These are phyloP conservation scores for Termitomyces sp. DNA, from an alignment of 768 basidiomycete genomes.

Conservation along the genomic window DNA sequence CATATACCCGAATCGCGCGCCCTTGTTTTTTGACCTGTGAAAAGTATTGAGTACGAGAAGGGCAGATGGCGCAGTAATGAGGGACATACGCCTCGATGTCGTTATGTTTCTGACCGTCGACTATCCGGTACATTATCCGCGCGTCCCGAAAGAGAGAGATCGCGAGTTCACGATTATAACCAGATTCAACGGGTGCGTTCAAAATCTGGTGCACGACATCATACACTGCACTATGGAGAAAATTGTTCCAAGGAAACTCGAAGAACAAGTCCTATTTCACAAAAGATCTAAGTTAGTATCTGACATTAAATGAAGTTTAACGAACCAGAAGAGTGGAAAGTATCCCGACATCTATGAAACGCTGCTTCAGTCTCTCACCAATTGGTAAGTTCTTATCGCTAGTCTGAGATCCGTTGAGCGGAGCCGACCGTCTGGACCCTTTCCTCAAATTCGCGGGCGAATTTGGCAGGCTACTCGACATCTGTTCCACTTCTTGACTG, in stretches of 20 bases:
- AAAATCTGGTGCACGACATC: conserved; percentile 94
- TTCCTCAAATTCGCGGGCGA: conserved; percentile 38
- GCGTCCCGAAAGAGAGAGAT: conserved; percentile 85
- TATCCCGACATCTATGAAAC: conserved; percentile 70
- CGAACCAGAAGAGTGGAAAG: conserved; percentile 74
- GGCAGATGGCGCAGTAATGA: not conserved
- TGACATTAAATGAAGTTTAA: conserved; percentile 2
- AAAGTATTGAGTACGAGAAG: not conserved
- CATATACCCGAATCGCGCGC: conserved; percentile 89
- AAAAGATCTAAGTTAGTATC: not conserved
- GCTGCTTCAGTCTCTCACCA: conserved; percentile 77
- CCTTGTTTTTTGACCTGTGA: conserved; percentile 61
- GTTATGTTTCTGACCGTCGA: conserved; percentile 79
- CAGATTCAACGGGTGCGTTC: conserved; percentile 78
- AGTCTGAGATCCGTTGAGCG: conserved; percentile 20
- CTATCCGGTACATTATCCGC: conserved; percentile 74
- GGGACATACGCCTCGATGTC: conserved; percentile 62
- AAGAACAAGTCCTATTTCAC: conserved; percentile 81
- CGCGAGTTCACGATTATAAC: conserved; percentile 79
- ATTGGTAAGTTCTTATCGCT: conserved; percentile 41
- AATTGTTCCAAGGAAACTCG: conserved; percentile 96
- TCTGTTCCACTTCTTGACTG: conserved; percentile 17
- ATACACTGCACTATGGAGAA: conserved; percentile 93
- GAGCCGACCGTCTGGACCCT: conserved; percentile 42
- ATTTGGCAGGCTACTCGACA: conserved; percentile 23